Evolutionary conservation across 176 grass and related monocot species (phyloP).

Genomic region (Coix lacrymajobi): DNA sequence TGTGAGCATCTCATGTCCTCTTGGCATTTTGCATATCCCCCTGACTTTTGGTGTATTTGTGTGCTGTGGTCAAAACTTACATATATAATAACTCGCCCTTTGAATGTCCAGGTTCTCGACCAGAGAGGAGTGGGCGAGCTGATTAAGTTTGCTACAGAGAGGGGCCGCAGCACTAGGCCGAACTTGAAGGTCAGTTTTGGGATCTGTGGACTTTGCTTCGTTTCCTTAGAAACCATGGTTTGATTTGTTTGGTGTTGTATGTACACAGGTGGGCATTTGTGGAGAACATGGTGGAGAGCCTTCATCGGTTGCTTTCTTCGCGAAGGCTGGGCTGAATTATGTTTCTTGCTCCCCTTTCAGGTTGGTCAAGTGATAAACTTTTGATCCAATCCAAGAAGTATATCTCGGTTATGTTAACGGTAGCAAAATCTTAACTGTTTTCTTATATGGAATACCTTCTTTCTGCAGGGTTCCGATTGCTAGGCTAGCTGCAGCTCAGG

Average conservation of each 20-base stretch:
- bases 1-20: neutral
- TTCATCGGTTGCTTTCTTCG: slow-evolving; percentile 94
- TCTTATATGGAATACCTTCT: neutral
- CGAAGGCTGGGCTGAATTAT: slow-evolving; percentile 81
- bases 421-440: neutral
- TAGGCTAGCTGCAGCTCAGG: slow-evolving; percentile 78
- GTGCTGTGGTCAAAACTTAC: neutral
- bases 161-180: slow-evolving; percentile 78
- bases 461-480: slow-evolving; percentile 76
- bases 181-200: slow-evolving; percentile 70
- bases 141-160: slow-evolving; percentile 70
- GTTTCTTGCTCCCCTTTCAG: slow-evolving; percentile 99
- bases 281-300: slow-evolving; percentile 99
- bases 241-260: neutral
- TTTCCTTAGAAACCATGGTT: neutral
- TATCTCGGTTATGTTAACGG: neutral
- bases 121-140: slow-evolving; percentile 89
- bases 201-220: neutral
- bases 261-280: slow-evolving; percentile 82
- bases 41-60: neutral
- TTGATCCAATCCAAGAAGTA: neutral
- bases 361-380: slow-evolving; percentile 24
- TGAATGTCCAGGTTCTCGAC: slow-evolving; percentile 64
- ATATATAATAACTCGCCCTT: neutral
- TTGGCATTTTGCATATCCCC: neutral